Evolutionary conservation across 306 rosid species (phyloP).

Genomic region (Vigna nakashimae): DNA sequence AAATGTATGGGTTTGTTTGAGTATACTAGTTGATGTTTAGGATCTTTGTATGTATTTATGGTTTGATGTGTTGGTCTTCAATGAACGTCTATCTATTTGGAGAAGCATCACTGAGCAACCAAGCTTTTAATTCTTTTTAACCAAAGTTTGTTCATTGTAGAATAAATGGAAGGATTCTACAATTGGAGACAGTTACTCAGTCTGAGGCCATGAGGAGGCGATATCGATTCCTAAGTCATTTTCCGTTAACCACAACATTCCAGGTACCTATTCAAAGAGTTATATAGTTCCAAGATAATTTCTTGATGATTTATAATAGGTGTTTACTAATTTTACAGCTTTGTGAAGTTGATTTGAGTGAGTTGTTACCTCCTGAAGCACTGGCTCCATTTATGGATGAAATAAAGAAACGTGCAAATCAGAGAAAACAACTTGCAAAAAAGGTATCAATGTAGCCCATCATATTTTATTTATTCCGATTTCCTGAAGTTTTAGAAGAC

Average conservation of each 20-base stretch:
- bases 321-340: constrained; percentile 64
- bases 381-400: constrained; percentile 86
- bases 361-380: constrained; percentile 71
- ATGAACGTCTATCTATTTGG: not conserved
- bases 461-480: not conserved
- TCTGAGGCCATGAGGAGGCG: constrained; percentile 92
- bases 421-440: constrained; percentile 82
- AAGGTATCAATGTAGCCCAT: constrained; percentile 58
- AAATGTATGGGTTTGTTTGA: constrained; percentile 6
- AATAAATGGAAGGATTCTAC: constrained; percentile 82
- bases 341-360: constrained; percentile 90
- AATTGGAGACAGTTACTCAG: constrained; percentile 82
- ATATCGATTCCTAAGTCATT: constrained; percentile 84
- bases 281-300: constrained; percentile 13
- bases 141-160: constrained; percentile 53
- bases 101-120: not conserved
- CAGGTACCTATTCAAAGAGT: constrained; percentile 63
- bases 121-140: constrained; percentile 32
- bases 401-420: constrained; percentile 83
- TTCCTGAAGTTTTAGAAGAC: not conserved
- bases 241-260: constrained; percentile 83
- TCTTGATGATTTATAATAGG: constrained; percentile 33
- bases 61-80: constrained; percentile 31
- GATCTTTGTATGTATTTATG: not conserved
- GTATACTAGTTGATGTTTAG: constrained; percentile 10